These are phyloP conservation scores for Xerocomellus dryophilus DNA, from an alignment of 768 basidiomycete genomes.

Conservation along the genomic window DNA sequence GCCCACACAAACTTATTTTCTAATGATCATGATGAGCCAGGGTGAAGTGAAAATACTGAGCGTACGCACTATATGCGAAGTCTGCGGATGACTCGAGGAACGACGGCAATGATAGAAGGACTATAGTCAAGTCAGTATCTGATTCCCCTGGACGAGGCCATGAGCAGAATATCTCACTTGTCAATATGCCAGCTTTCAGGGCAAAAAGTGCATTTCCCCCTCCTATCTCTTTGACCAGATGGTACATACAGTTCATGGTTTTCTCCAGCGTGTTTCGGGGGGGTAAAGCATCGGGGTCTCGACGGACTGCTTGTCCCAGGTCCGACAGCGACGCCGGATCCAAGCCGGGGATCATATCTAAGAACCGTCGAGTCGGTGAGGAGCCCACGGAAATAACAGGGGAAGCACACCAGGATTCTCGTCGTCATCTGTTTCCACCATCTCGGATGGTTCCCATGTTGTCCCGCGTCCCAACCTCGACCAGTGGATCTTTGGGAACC, in stretches of 20 bases:
- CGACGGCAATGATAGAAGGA: conserved; percentile 57
- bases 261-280: conserved; percentile 58
- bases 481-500: conserved; percentile 48
- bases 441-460: conserved; percentile 45
- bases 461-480: conserved; percentile 41
- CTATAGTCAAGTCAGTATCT: conserved; percentile 29
- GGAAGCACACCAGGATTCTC: conserved; percentile 56
- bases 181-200: conserved; percentile 65
- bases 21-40: conserved; percentile 23
- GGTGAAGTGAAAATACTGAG: background rate
- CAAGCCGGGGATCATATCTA: conserved; percentile 58
- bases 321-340: conserved; percentile 42
- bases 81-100: conserved; percentile 51
- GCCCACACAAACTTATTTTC: conserved; percentile 70
- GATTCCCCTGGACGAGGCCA: background rate
- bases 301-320: conserved; percentile 51
- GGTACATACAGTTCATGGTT: conserved; percentile 46
- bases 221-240: conserved; percentile 37
- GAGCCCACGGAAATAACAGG: background rate
- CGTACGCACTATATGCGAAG: conserved; percentile 55
- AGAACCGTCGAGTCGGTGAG: background rate
- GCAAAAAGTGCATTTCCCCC: conserved; percentile 66
- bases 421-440: conserved; percentile 52
- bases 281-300: conserved; percentile 75
- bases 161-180: conserved; percentile 37